These are phyloP conservation scores for Spinellus fusiger DNA, from an alignment of 192 early-diverging fungal species.

Conservation along the genomic window DNA sequence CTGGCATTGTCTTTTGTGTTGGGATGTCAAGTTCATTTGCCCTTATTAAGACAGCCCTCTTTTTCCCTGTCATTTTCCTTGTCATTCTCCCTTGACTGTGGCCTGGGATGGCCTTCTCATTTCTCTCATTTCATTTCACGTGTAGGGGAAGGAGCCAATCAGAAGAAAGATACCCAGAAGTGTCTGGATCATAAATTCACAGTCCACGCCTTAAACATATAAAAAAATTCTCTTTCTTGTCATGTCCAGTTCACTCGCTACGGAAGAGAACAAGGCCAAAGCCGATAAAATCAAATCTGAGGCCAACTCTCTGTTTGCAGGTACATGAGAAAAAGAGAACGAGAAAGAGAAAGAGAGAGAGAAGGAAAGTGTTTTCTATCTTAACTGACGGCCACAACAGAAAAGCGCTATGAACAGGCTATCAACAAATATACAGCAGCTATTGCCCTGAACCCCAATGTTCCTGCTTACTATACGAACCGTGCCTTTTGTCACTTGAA, in stretches of 20 bases:
- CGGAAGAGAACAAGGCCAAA: constrained; percentile 11
- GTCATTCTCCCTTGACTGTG: no score
- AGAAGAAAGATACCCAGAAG: no score
- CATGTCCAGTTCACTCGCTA: not conserved
- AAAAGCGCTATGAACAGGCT: constrained; percentile 76
- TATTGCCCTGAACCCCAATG: constrained; percentile 76
- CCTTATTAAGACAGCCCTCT: no score
- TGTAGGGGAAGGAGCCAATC: no score
- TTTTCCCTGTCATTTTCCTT: no score
- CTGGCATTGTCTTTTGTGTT: no score
- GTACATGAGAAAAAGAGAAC: constrained; percentile 12
- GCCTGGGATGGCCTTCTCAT: no score
- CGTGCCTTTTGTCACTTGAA: constrained; percentile 84
- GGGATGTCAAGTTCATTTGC: no score
- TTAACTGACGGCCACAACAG: not conserved
- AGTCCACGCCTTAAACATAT: no score
- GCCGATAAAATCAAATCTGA: constrained; percentile 57
- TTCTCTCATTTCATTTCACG: no score
- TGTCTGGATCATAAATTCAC: no score
- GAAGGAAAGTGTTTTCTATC: not conserved
- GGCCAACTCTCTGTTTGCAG: constrained; percentile 66
- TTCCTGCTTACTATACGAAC: constrained; percentile 87
- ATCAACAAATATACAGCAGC: constrained; percentile 88
- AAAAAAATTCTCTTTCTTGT: no score
- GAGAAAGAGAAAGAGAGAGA: not conserved